Evolutionary conservation across 495 filamentous ascomycete genomes (phyloP), one percentile per base, ranked within the genome.

Genomic region (Aspergillus asperescens): DNA sequence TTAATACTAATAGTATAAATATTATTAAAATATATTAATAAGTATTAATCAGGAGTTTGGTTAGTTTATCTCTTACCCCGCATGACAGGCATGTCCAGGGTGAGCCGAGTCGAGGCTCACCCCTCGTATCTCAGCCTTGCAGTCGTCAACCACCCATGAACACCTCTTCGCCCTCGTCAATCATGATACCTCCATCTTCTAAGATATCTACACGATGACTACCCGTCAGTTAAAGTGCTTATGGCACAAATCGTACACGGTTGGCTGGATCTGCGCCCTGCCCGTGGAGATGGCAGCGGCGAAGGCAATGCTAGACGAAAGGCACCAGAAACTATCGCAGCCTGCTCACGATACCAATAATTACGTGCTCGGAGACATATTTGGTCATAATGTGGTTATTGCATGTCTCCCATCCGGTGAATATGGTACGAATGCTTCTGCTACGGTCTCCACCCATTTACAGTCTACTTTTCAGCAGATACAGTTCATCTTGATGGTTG

Each of bases 191-290:
- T n/a, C n/a, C n/a, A n/a, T n/a, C n/a, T n/a, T n/a, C n/a, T n/a
- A n/a, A n/a, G n/a, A n/a, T n/a, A n/a, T n/a, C n/a, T n/a, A n/a
- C 29, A 12, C 29, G 29, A 31, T 31, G 29, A 12, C 29, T 31
- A 7, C 29, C 29, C n/a, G n/a, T n/a, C n/a, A n/a, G n/a, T 31
- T 12, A 4, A 40, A 40, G 18, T 16, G 37, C 6, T 16, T 40
- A 7, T 12, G 5, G 37, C 37, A 40, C 37, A 19, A 22, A 8
- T 18, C 37, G 6, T 71, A 71, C 34, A 57, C 57, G 12, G 56
- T 71, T 22, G 68, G 31, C 40, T 73, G 67, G 66, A 51, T 73
- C 23, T 71, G 68, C 47, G 66, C 69, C 0, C 40, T 73, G 6
- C 32, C 60, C 0, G 12, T 67, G 23, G 69, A 73, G 29, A 28